Evolutionary conservation across 495 filamentous ascomycete species (phyloP).

Genomic region (Penicillium arizonense): DNA sequence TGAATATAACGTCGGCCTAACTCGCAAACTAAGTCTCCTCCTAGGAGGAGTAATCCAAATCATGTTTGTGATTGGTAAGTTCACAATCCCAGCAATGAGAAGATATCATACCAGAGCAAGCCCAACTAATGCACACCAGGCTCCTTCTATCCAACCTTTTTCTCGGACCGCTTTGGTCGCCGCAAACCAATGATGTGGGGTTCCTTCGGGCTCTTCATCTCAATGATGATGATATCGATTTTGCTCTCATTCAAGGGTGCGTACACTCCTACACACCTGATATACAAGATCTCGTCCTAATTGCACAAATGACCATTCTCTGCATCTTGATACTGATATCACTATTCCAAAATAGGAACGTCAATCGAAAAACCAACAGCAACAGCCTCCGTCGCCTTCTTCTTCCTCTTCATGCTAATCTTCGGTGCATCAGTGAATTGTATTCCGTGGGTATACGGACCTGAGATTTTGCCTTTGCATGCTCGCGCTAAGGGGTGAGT

Average conservation of each 20-base stretch:
- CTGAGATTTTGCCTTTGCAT: slow-evolving; percentile 44
- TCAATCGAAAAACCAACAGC: slow-evolving; percentile 29
- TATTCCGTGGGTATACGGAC: slow-evolving; percentile 48
- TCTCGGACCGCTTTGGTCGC: slow-evolving; percentile 48
- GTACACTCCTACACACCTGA: neutral
- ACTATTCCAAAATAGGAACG: slow-evolving; percentile 16
- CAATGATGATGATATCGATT: slow-evolving; percentile 47
- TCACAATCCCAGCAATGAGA: neutral
- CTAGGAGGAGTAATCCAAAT: slow-evolving; percentile 46
- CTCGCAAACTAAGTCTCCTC: slow-evolving; percentile 43
- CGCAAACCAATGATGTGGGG: slow-evolving; percentile 54
- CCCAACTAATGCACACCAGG: slow-evolving; percentile 9
- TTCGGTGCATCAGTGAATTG: slow-evolving; percentile 50
- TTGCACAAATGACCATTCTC: too few relatives aligned
- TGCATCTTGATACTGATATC: slow-evolving; percentile 5
- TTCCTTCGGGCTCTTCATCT: slow-evolving; percentile 39
- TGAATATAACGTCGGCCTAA: slow-evolving; percentile 47
- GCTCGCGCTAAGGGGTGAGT: slow-evolving; percentile 40
- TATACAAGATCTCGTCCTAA: too few relatives aligned
- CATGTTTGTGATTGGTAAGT: slow-evolving; percentile 34
- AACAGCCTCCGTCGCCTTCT: slow-evolving; percentile 39
- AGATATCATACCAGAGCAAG: neutral
- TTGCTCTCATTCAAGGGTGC: slow-evolving; percentile 30
- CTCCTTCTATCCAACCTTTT: slow-evolving; percentile 33
- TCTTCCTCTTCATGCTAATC: slow-evolving; percentile 48